A percentile compares a stretch with the other conserved stretches of the same genome.
These are phyloP conservation scores for Cordyceps tenuipes DNA, from an alignment of 2,329 filamentous ascomycete genomes.

Conservation along the genomic window DNA sequence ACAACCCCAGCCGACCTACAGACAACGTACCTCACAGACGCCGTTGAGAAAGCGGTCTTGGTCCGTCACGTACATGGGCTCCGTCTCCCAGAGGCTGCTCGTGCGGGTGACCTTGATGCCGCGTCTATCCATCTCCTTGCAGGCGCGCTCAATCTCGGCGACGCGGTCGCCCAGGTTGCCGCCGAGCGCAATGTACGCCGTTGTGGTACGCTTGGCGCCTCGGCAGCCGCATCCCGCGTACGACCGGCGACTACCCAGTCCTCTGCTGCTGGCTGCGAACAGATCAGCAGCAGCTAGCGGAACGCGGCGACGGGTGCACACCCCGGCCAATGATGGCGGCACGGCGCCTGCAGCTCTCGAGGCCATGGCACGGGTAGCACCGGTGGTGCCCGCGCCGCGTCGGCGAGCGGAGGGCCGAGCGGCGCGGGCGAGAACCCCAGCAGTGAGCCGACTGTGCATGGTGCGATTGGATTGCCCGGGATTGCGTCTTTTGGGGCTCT, in stretches of 20 bases:
- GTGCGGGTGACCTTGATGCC: conserved; percentile 70
- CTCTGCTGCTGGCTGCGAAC: not conserved
- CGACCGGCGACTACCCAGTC: conserved; percentile 11
- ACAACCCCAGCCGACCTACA: not conserved
- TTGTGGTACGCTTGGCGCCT: conserved; percentile 28
- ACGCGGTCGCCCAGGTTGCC: conserved; percentile 88
- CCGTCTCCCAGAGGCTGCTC: conserved; percentile 87
- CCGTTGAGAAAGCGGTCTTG: conserved; percentile 88
- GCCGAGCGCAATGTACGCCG: conserved; percentile 77
- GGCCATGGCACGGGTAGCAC: not conserved
- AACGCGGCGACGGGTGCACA: not conserved
- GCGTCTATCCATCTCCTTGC: conserved; percentile 63
- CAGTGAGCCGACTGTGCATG: not conserved
- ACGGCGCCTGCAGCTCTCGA: not conserved
- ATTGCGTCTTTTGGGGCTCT: not conserved
- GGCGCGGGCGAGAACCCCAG: not conserved
- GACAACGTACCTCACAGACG: conserved; percentile 67
- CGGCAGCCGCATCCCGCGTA: conserved; percentile 28
- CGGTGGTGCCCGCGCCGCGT: not conserved
- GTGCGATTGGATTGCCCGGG: not conserved
- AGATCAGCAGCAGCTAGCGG: no score
- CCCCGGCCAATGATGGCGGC: not conserved
- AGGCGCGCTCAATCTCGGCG: conserved; percentile 76
- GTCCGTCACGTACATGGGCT: conserved; percentile 91
- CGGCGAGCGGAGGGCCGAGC: not conserved